phyloP scores from a whole-genome alignment of 345 rosid genomes.

The Syzygium aromaticum region DNA sequence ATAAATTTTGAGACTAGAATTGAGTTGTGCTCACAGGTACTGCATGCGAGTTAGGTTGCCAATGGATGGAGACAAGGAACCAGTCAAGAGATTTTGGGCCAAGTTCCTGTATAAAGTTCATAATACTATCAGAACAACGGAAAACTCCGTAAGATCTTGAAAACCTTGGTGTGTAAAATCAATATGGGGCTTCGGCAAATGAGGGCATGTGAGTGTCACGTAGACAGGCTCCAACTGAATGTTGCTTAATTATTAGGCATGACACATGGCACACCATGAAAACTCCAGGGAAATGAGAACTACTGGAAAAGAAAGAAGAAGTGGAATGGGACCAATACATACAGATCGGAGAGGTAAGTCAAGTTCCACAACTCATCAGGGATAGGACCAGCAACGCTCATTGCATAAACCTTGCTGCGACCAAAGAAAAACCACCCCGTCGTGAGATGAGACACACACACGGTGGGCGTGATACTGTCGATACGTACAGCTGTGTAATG shows the following conservation, averaged over 20 bases:
- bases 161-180: too few species aligned
- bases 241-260: neutral
- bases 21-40: conserved; percentile 31
- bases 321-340: neutral
- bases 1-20: conserved; percentile 12
- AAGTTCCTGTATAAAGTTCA: conserved; percentile 21
- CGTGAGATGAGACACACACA: neutral
- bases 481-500: conserved; percentile 24
- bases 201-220: neutral
- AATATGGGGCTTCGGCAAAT: neutral
- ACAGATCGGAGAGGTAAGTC: conserved; percentile 35
- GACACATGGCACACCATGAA: neutral
- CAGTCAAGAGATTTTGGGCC: conserved; percentile 36
- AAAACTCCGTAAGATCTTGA: neutral
- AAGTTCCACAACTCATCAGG: conserved; percentile 52
- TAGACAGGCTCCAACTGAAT: neutral
- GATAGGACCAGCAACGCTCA: conserved; percentile 21
- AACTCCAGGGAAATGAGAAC: neutral
- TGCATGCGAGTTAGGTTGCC: conserved; percentile 43
- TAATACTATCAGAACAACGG: conserved; percentile 23
- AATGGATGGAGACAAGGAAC: conserved; percentile 37
- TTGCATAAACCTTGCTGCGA: conserved; percentile 24
- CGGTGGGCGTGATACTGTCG: neutral
- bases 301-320: neutral
- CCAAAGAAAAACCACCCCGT: neutral